Evolutionary conservation across 1,284 basidiomycete species (phyloP).

Genomic region (Anthracocystis setariae): DNA sequence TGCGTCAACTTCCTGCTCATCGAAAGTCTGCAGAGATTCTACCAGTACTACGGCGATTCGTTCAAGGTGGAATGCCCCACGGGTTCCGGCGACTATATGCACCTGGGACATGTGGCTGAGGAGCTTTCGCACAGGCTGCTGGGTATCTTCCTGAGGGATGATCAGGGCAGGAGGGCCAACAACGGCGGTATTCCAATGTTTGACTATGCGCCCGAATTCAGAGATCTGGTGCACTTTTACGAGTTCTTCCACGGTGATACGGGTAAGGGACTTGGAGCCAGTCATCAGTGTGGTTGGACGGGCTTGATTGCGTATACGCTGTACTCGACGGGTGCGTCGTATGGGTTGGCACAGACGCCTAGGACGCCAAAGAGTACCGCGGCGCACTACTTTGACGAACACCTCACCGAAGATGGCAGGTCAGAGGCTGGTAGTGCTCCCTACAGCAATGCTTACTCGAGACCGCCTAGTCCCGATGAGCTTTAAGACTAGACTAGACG

Average conservation of each 20-base stretch:
- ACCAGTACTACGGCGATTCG: constrained; percentile 70
- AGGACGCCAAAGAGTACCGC: constrained; percentile 86
- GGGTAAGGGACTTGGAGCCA: constrained; percentile 86
- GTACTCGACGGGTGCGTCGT: constrained; percentile 75
- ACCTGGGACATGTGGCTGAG: constrained; percentile 89
- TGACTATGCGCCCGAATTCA: constrained; percentile 93
- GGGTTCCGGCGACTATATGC: constrained; percentile 92
- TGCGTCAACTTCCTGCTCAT: constrained; percentile 89
- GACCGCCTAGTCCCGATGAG: constrained; percentile 62
- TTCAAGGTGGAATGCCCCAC: constrained; percentile 87
- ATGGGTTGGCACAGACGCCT: constrained; percentile 60
- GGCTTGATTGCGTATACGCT: constrained; percentile 58
- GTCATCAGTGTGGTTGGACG: constrained; percentile 95
- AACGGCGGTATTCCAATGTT: constrained; percentile 90
- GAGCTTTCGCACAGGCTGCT: constrained; percentile 97
- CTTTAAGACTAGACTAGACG: too few species aligned
- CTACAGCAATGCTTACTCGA: constrained; percentile 49
- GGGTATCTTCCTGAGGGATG: constrained; percentile 91
- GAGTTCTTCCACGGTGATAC: constrained; percentile 97
- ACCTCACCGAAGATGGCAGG: constrained; percentile 58
- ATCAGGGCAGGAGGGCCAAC: constrained; percentile 83
- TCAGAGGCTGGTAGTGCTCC: constrained; percentile 54
- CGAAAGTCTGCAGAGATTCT: constrained; percentile 93
- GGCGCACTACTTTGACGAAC: constrained; percentile 81
- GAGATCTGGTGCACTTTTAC: constrained; percentile 94